Evolutionary conservation across 2,329 filamentous ascomycete genomes (phyloP).

Genomic region (Calcarisporium arbuscula): DNA sequence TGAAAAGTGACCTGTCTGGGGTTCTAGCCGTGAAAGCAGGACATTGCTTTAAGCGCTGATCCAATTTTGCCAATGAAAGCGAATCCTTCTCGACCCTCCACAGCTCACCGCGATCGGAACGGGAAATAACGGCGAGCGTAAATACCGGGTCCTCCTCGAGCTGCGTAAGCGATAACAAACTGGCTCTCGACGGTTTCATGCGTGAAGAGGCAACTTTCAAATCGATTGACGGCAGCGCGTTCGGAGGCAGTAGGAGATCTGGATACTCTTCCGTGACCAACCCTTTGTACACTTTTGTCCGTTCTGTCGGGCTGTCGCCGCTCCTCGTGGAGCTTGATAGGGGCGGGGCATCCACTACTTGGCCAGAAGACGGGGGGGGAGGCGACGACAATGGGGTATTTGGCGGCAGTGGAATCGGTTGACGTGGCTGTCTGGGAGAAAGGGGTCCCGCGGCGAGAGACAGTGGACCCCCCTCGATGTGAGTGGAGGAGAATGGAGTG

Average conservation of each 20-base stretch:
- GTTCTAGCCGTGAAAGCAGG: constrained; percentile 67
- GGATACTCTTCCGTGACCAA: constrained; percentile 83
- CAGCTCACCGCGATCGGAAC: constrained; percentile 69
- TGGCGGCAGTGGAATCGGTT: constrained; percentile 65
- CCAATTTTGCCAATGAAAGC: constrained; percentile 70
- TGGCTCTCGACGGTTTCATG: constrained; percentile 86
- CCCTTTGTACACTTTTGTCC: constrained; percentile 62
- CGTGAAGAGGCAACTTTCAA: constrained; percentile 88
- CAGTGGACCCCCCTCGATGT: constrained; percentile 49
- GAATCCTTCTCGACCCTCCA: constrained; percentile 96
- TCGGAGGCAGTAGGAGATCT: constrained; percentile 77
- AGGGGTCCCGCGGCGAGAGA: constrained; percentile 47
- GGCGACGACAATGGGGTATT: constrained; percentile 61
- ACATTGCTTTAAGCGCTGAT: constrained; percentile 71
- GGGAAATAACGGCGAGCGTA: constrained; percentile 76
- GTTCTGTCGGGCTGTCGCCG: constrained; percentile 33
- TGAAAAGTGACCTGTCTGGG: constrained; percentile 82
- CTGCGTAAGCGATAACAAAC: constrained; percentile 71
- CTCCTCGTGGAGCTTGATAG: constrained; percentile 13
- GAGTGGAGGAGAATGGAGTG: constrained; percentile 58
- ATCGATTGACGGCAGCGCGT: constrained; percentile 78
- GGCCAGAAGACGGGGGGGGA: constrained; percentile 10
- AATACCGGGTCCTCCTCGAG: constrained; percentile 92
- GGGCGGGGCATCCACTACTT: constrained; percentile 27
- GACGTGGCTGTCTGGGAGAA: constrained; percentile 67